A percentile compares a stretch with the other conserved stretches of the same genome.
phyloP scores from a whole-genome alignment of 495 filamentous ascomycete species.

The Bacidia gigantensis region DNA sequence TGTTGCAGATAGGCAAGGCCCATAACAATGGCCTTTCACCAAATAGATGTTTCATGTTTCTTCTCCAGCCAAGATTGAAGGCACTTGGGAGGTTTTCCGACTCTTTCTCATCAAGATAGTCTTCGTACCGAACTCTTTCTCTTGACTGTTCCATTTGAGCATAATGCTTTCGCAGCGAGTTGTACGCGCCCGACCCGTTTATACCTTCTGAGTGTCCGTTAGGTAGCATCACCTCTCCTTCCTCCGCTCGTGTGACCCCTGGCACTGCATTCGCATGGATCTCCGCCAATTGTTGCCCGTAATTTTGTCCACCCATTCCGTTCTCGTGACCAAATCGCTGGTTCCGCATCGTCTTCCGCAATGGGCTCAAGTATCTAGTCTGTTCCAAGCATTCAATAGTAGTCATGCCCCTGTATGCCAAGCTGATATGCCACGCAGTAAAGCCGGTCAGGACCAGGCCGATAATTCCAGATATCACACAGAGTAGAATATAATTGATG shows the following conservation, averaged over 20 bases:
- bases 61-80: constrained; percentile 72
- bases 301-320: constrained; percentile 42
- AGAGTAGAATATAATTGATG: constrained; percentile 78
- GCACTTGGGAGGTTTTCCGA: constrained; percentile 77
- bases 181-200: constrained; percentile 23
- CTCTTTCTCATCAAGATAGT: constrained; percentile 80
- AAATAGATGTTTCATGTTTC: constrained; percentile 75
- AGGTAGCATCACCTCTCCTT: constrained; percentile 49
- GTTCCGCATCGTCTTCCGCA: constrained; percentile 54
- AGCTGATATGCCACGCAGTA: constrained; percentile 80
- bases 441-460: constrained; percentile 80
- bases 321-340: constrained; percentile 40
- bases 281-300: constrained; percentile 63
- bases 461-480: constrained; percentile 79
- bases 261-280: constrained; percentile 76
- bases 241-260: constrained; percentile 62
- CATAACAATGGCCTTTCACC: constrained; percentile 57
- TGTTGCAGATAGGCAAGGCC: constrained; percentile 69
- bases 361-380: constrained; percentile 74
- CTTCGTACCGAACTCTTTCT: constrained; percentile 61
- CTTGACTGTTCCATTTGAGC: constrained; percentile 59
- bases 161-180: constrained; percentile 45
- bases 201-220: constrained; percentile 17
- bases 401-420: constrained; percentile 65
- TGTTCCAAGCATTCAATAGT: constrained; percentile 95